phyloP scores from a whole-genome alignment of 192 early-diverging fungal genomes.

The Jimgerdemannia lactiflua region DNA sequence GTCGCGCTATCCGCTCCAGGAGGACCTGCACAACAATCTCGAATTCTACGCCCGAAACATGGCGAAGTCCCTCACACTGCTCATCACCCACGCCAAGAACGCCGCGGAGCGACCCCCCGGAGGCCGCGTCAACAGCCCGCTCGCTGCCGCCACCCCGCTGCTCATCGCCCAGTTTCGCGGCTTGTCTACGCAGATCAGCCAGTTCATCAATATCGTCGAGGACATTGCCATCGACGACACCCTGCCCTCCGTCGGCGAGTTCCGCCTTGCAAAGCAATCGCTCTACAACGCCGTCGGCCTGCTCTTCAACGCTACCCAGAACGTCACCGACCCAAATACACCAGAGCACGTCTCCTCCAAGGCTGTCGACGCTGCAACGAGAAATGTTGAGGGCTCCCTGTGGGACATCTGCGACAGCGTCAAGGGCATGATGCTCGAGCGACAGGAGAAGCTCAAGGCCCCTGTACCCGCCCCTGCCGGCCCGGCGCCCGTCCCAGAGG shows the following conservation, averaged over 20 bases:
- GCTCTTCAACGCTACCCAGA: constrained; percentile 24
- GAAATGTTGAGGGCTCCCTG: constrained; percentile 12
- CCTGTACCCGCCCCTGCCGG: not conserved
- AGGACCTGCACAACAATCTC: constrained; percentile 18
- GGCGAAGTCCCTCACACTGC: constrained; percentile 18
- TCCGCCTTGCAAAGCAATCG: constrained; percentile 24
- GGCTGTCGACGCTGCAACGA: constrained; percentile 11
- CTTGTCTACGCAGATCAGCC: constrained; percentile 24
- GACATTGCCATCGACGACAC: constrained; percentile 8
- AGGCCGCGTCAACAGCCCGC: not conserved
- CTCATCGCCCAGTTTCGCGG: constrained; percentile 35
- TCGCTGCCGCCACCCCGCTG: constrained; percentile 21
- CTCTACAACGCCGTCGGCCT: constrained; percentile 26
- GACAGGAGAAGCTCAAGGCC: constrained; percentile 15
- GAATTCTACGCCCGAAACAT: constrained; percentile 18
- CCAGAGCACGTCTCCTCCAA: not conserved
- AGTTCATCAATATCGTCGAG: constrained; percentile 30
- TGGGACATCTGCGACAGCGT: constrained; percentile 18
- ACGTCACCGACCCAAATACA: constrained; percentile 16
- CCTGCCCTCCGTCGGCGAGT: not conserved
- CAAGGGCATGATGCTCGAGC: constrained; percentile 18
- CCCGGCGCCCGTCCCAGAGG: not conserved
- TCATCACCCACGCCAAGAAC: not conserved
- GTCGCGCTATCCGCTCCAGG: constrained; percentile 18
- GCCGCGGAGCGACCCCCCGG: not conserved